These are phyloP conservation scores for Cystobasidiopsis lactophilus DNA, from an alignment of 768 basidiomycete genomes.

Conservation along the genomic window DNA sequence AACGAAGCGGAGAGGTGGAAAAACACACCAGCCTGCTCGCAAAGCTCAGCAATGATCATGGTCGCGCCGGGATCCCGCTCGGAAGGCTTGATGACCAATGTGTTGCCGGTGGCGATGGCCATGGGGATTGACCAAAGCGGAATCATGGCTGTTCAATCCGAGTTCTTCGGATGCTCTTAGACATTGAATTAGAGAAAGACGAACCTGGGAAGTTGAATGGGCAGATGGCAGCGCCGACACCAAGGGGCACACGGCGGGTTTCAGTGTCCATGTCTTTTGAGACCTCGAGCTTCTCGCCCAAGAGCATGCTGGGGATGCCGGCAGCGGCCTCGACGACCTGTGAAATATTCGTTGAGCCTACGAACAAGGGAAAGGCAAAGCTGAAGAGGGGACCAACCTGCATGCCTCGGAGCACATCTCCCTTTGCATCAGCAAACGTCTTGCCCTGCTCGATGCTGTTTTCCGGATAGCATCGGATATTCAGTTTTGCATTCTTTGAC, in stretches of 20 bases:
- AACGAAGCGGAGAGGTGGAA: neutral
- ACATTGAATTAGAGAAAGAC: neutral
- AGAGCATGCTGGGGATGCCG: conserved; percentile 58
- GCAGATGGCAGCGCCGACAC: conserved; percentile 46
- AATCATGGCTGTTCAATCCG: conserved; percentile 39
- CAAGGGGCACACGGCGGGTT: conserved; percentile 58
- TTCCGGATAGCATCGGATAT: too few relatives aligned
- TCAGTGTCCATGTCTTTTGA: conserved; percentile 88
- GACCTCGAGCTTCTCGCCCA: conserved; percentile 79
- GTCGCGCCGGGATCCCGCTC: conserved; percentile 93
- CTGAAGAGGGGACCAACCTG: conserved; percentile 46
- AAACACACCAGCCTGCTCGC: conserved; percentile 43
- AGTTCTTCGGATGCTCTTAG: neutral
- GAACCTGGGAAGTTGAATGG: conserved; percentile 34
- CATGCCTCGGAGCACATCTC: conserved; percentile 58
- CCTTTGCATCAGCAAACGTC: conserved; percentile 80
- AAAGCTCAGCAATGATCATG: conserved; percentile 92
- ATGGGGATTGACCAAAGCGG: conserved; percentile 75
- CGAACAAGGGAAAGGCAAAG: conserved; percentile 22
- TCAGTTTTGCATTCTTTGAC: neutral
- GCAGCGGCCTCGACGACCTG: conserved; percentile 36
- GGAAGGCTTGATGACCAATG: conserved; percentile 80
- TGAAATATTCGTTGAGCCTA: conserved; percentile 13
- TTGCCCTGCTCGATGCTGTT: conserved; percentile 11
- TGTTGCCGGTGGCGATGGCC: conserved; percentile 75